Conservation (phyloP, 1,284 basidiomycete genomes). For the Phellopilus nigrolimitatus region DNA sequence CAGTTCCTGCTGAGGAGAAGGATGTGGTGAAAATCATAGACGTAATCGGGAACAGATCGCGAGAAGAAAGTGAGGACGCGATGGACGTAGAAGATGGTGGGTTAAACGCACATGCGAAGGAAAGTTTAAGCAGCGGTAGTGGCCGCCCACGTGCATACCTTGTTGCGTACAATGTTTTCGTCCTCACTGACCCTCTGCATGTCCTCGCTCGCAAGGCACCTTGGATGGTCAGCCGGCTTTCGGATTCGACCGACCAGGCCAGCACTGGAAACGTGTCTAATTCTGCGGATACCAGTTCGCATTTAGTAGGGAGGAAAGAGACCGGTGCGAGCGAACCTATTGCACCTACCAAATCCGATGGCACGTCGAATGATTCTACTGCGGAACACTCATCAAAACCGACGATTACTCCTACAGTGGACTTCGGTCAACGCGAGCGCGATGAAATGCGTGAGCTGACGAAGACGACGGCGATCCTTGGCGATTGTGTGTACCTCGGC, state of each 20-base stretch:
- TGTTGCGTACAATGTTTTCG: conserved; percentile 81
- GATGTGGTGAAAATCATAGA: conserved; percentile 1
- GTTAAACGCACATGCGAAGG: not conserved
- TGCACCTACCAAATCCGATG: conserved; percentile 41
- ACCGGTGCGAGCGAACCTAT: conserved; percentile 40
- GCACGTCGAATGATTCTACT: conserved; percentile 24
- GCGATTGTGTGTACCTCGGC: conserved; percentile 55
- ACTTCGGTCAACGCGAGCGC: conserved; percentile 75
- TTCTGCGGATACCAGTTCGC: not conserved
- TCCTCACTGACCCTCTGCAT: conserved; percentile 50
- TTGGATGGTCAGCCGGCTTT: conserved; percentile 17
- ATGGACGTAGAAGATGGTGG: conserved; percentile 13
- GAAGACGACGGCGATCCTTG: conserved; percentile 40
- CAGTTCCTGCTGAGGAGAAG: conserved; percentile 4
- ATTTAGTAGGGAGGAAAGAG: conserved; percentile 24
- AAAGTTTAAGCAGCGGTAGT: not conserved
- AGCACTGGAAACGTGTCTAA: not conserved
- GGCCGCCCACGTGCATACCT: conserved; percentile 29
- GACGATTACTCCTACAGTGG: conserved; percentile 46
- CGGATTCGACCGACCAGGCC: not conserved
- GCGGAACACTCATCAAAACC: conserved; percentile 33
- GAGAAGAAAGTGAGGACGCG: not conserved
- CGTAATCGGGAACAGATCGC: not conserved
- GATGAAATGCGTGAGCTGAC: conserved; percentile 90
- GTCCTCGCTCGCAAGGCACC: conserved; percentile 18